phyloP scores from a whole-genome alignment of 2,329 filamentous ascomycete species.

The Aspergillus fumigatiaffinis region DNA sequence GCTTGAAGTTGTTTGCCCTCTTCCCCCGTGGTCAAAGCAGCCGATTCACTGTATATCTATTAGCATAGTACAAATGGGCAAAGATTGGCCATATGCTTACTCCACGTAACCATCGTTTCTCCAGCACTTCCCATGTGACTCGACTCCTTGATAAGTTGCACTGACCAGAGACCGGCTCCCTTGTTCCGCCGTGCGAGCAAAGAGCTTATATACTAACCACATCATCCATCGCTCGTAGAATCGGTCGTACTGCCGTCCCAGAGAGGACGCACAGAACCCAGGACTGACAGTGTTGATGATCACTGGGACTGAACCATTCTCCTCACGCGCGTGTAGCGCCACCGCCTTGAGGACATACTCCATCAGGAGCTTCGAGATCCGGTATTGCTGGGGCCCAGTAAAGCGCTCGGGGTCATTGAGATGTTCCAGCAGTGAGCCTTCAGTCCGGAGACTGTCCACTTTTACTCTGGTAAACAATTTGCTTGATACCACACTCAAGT shows the following conservation, averaged over 20 bases:
- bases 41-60: slow-evolving; percentile 28
- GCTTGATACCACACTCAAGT: slow-evolving; percentile 46
- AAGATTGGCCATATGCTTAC: slow-evolving; percentile 19
- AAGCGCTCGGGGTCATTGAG: slow-evolving; percentile 30
- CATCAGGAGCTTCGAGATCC: slow-evolving; percentile 40
- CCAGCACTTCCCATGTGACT: slow-evolving; percentile 45
- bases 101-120: slow-evolving; percentile 37
- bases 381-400: slow-evolving; percentile 35
- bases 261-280: slow-evolving; percentile 41
- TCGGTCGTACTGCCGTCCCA: slow-evolving; percentile 38
- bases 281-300: slow-evolving; percentile 46
- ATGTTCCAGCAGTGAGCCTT: slow-evolving; percentile 30
- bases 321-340: slow-evolving; percentile 25
- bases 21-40: slow-evolving; percentile 27
- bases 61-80: slow-evolving; percentile 6
- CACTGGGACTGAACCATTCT: slow-evolving; percentile 35
- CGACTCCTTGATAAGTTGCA: slow-evolving; percentile 39
- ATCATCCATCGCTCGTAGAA: slow-evolving; percentile 32
- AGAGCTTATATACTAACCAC: slow-evolving; percentile 34
- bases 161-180: slow-evolving; percentile 43
- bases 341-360: slow-evolving; percentile 41
- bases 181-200: slow-evolving; percentile 42
- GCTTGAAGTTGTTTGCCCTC: slow-evolving; percentile 35
- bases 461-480: slow-evolving; percentile 35
- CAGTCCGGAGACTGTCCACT: slow-evolving; percentile 27